phyloP scores from a whole-genome alignment of 2,329 filamentous ascomycete genomes.

The Trichoderma cornu-damae region DNA sequence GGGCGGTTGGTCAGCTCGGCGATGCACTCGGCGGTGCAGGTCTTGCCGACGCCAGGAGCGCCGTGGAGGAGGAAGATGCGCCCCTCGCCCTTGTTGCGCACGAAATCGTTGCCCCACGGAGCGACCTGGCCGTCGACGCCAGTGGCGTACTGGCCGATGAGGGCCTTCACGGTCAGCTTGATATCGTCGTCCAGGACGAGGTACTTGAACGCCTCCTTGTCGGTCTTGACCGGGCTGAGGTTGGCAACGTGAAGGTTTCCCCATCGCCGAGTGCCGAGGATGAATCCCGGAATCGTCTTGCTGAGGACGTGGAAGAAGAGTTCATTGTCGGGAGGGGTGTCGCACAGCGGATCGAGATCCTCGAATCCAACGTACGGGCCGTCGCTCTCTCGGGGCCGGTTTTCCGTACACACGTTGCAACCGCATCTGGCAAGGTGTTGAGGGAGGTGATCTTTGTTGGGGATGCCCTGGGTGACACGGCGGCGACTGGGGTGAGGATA shows the following conservation, averaged over 20 bases:
- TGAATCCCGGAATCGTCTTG: conserved; percentile 44
- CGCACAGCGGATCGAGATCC: conserved; percentile 34
- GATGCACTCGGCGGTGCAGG: conserved; percentile 51
- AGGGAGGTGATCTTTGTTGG: conserved; percentile 36
- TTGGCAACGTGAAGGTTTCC: conserved; percentile 38
- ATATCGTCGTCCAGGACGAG: conserved; percentile 46
- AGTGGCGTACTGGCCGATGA: conserved; percentile 44
- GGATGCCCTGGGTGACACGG: conserved; percentile 1
- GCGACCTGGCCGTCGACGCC: conserved; percentile 35
- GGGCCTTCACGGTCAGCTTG: conserved; percentile 43
- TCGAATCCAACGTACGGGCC: conserved; percentile 39
- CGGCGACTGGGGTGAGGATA: conserved; percentile 10
- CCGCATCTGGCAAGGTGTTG: conserved; percentile 38
- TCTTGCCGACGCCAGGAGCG: conserved; percentile 53
- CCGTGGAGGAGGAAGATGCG: conserved; percentile 49
- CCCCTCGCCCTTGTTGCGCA: conserved; percentile 48
- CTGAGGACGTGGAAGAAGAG: conserved; percentile 42
- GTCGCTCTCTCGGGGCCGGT: conserved; percentile 22
- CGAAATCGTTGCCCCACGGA: conserved; percentile 44
- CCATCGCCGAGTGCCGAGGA: conserved; percentile 43
- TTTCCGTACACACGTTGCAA: conserved; percentile 35
- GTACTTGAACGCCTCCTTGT: conserved; percentile 47
- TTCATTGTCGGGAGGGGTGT: conserved; percentile 37
- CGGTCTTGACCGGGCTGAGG: conserved; percentile 38
- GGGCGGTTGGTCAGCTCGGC: conserved; percentile 48